Conservation (phyloP, 2,329 filamentous ascomycete species). For the Exophiala calicioides region DNA sequence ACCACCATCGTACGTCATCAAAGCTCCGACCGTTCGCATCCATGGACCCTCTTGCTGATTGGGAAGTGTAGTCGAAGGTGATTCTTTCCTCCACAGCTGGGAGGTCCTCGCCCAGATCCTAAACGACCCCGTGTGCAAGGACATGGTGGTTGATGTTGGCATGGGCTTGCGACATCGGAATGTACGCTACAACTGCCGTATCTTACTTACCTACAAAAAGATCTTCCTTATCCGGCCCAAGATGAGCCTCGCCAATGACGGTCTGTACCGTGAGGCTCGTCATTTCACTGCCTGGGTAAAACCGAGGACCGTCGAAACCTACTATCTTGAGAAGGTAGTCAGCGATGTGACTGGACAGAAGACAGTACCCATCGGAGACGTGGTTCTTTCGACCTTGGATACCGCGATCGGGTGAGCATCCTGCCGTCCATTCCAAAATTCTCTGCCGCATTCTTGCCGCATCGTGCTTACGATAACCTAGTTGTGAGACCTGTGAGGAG, state of each 20-base stretch:
- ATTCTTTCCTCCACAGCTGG: constrained; percentile 61
- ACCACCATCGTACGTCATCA: constrained; percentile 67
- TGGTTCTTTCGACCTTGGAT: constrained; percentile 62
- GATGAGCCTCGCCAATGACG: constrained; percentile 70
- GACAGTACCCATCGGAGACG: constrained; percentile 68
- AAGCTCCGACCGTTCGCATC: constrained; percentile 35
- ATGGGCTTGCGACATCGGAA: constrained; percentile 41
- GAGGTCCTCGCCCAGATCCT: constrained; percentile 65
- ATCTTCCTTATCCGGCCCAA: constrained; percentile 73
- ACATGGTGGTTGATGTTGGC: constrained; percentile 62
- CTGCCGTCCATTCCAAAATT: too few species aligned
- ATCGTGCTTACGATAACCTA: too few species aligned
- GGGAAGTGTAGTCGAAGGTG: constrained; percentile 44
- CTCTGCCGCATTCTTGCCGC: too few species aligned
- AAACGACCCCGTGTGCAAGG: constrained; percentile 59
- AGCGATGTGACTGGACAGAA: constrained; percentile 57
- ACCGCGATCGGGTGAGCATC: constrained; percentile 61
- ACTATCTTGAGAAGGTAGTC: constrained; percentile 62
- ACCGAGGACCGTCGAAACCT: constrained; percentile 60
- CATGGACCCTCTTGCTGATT: constrained; percentile 38
- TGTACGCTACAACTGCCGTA: constrained; percentile 65
- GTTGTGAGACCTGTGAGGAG: constrained; percentile 68
- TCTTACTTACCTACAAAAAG: constrained; percentile 66
- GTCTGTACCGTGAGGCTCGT: constrained; percentile 63
- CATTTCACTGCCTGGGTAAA: constrained; percentile 67